These are phyloP conservation scores for Monosporozyma solicola DNA, from an alignment of 805 yeast genomes.

Conservation along the genomic window DNA sequence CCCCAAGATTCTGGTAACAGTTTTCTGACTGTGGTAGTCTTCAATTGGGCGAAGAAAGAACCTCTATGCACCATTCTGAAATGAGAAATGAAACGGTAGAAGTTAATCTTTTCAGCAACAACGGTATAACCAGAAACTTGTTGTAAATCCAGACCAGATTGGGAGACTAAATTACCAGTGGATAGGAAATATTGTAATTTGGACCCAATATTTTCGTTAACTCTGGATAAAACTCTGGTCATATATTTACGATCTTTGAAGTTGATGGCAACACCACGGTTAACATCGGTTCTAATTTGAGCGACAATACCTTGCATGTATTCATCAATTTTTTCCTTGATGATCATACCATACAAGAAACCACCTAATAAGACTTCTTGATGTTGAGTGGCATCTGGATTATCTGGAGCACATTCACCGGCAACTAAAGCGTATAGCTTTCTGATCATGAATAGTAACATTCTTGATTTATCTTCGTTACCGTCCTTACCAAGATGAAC, in stretches of 20 bases:
- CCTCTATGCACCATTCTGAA: conserved; percentile 99
- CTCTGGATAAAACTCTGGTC: conserved; percentile 63
- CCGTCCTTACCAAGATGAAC: conserved; percentile 62
- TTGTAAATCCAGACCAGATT: conserved; percentile 94
- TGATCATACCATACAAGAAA: conserved; percentile 89
- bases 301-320: conserved; percentile 63
- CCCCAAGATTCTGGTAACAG: conserved; percentile 98
- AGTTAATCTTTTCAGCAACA: conserved; percentile 96
- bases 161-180: conserved; percentile 94
- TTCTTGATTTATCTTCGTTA: conserved; percentile 71
- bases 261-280: conserved; percentile 71
- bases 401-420: conserved; percentile 93
- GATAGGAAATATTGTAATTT: conserved; percentile 90
- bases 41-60: conserved; percentile 95
- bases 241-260: conserved; percentile 80
- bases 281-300: conserved; percentile 72
- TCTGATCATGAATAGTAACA: conserved; percentile 90
- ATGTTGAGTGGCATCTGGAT: conserved; percentile 98
- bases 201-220: conserved; percentile 90
- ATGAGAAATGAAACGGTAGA: conserved; percentile 95
- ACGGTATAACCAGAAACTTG: conserved; percentile 98
- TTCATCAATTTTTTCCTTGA: conserved; percentile 94
- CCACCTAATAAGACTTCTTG: conserved; percentile 96
- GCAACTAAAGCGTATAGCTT: conserved; percentile 91
- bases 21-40: conserved; percentile 95